Evolutionary conservation across 495 filamentous ascomycete species (phyloP).

Genomic region (Pseudevernia furfuracea): DNA sequence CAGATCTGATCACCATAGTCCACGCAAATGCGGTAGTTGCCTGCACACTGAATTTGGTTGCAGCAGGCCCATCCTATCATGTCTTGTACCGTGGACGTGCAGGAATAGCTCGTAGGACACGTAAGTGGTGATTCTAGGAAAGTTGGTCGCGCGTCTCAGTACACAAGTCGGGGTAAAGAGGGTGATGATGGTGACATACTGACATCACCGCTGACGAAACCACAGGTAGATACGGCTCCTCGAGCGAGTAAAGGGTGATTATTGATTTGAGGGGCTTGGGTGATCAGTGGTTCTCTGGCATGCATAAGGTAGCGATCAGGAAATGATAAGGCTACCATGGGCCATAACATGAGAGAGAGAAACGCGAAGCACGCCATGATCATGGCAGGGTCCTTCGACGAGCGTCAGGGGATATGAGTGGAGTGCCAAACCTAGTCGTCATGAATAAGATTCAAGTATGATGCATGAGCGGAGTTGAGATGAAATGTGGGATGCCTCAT

Average conservation of each 20-base stretch:
- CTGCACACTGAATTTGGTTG: background rate
- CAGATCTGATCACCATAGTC: conserved; percentile 7
- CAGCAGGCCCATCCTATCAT: conserved; percentile 6
- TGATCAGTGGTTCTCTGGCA: background rate
- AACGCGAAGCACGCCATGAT: background rate
- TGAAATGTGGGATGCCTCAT: background rate
- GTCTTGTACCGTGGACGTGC: background rate
- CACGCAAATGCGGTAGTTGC: background rate
- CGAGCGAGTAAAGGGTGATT: background rate
- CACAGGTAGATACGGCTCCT: background rate
- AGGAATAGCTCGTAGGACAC: background rate
- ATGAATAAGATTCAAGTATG: background rate
- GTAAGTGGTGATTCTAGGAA: background rate
- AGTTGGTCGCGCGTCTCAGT: background rate
- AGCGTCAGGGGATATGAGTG: background rate
- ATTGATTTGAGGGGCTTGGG: background rate
- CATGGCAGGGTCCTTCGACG: background rate
- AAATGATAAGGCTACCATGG: background rate
- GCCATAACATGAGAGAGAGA: background rate
- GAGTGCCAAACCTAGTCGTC: background rate
- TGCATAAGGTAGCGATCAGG: background rate
- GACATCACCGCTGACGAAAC: background rate
- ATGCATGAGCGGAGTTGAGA: background rate
- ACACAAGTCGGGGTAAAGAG: background rate
- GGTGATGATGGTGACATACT: background rate